These are phyloP conservation scores for Acanthamoeba healyi DNA, from an alignment of 208 protist species.

Conservation along the genomic window DNA sequence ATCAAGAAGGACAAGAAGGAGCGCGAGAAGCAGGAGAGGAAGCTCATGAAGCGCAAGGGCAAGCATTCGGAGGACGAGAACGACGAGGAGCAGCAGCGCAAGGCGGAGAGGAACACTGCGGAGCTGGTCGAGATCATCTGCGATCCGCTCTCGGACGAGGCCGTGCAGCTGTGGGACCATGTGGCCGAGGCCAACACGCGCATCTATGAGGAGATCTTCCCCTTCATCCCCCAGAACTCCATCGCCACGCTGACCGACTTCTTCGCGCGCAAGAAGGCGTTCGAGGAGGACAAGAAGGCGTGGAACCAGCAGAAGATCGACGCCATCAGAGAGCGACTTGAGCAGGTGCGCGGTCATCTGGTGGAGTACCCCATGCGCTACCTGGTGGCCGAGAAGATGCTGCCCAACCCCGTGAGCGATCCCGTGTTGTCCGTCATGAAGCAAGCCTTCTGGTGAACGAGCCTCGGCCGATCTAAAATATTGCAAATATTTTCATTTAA, in stretches of 20 bases:
- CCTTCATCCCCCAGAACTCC: conserved; percentile 43
- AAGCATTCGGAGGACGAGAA: neutral
- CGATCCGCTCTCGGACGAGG: neutral
- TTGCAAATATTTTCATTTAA: too few relatives aligned
- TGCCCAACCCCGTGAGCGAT: conserved; percentile 1
- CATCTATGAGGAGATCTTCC: conserved; percentile 63
- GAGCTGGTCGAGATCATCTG: conserved; percentile 41
- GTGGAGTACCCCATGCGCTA: conserved; percentile 43
- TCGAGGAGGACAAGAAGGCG: conserved; percentile 28
- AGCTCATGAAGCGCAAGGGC: conserved; percentile 4
- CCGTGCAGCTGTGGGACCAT: neutral
- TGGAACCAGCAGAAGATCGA: neutral
- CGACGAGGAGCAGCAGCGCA: neutral
- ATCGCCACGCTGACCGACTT: conserved; percentile 28
- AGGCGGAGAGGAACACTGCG: neutral
- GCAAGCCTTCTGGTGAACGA: conserved; percentile 71
- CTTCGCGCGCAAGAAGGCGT: neutral
- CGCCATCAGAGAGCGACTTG: neutral
- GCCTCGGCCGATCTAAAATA: too few relatives aligned
- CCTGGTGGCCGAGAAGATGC: conserved; percentile 41
- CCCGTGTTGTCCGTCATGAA: conserved; percentile 46
- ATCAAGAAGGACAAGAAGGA: conserved; percentile 6
- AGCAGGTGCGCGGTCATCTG: conserved; percentile 20
- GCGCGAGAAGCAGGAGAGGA: neutral
- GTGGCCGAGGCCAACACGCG: conserved; percentile 53